phyloP scores from a whole-genome alignment of 2,329 filamentous ascomycete species.

The Dothideomycetes sp. region DNA sequence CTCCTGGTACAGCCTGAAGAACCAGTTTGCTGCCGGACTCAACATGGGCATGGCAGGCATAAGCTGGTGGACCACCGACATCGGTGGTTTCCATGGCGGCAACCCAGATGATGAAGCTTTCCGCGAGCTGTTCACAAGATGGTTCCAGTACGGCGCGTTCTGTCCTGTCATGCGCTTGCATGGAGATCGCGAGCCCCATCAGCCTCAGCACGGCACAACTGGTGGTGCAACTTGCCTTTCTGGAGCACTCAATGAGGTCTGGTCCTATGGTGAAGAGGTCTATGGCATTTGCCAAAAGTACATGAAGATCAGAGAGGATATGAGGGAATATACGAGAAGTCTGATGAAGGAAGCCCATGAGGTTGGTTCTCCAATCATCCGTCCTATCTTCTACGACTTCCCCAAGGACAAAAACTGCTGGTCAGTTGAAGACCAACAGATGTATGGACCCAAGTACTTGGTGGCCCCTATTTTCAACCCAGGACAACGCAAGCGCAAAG shows the following conservation, averaged over 20 bases:
- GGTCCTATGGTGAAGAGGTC: conserved; percentile 54
- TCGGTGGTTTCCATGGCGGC: conserved; percentile 61
- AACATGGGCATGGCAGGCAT: conserved; percentile 58
- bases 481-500: conserved; percentile 34
- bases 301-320: conserved; percentile 47
- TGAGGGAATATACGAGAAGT: conserved; percentile 49
- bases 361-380: conserved; percentile 52
- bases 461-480: conserved; percentile 48
- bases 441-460: conserved; percentile 54
- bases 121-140: conserved; percentile 54
- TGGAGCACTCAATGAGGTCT: conserved; percentile 54
- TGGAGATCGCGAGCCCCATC: conserved; percentile 54
- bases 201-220: conserved; percentile 33
- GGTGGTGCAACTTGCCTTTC: conserved; percentile 31
- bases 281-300: conserved; percentile 54
- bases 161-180: conserved; percentile 60
- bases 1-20: conserved; percentile 50
- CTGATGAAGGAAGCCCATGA: conserved; percentile 54
- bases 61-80: conserved; percentile 63
- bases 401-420: conserved; percentile 46
- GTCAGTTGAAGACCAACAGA: conserved; percentile 53
- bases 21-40: conserved; percentile 54
- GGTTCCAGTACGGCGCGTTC: conserved; percentile 62
- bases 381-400: conserved; percentile 56
- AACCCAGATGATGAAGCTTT: conserved; percentile 47